Percentiles rank a stretch among this genome's conserved stretches.
Conservation (phyloP, 2,329 filamentous ascomycete species). For the Coniochaeta ligniaria region DNA sequence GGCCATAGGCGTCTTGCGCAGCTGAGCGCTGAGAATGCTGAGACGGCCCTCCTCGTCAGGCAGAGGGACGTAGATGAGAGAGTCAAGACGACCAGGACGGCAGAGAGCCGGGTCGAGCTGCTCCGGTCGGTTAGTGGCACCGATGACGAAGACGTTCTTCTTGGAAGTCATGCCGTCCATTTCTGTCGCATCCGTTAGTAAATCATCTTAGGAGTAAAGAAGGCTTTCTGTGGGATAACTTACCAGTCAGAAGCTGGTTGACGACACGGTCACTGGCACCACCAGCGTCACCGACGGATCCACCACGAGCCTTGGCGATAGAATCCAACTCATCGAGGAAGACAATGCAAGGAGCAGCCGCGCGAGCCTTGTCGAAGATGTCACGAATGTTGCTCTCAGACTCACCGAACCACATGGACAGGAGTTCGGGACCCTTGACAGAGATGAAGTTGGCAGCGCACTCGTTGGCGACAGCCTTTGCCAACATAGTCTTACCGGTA, state of each 20-base stretch:
- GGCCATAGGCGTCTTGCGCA: slow-evolving; percentile 94
- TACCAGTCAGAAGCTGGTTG: slow-evolving; percentile 96
- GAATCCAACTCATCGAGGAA: slow-evolving; percentile 99
- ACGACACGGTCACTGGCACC: slow-evolving; percentile 99
- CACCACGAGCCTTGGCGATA: slow-evolving; percentile 98
- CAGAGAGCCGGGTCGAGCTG: slow-evolving; percentile 97
- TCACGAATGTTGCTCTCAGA: slow-evolving; percentile 99
- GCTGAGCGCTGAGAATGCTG: slow-evolving; percentile 87
- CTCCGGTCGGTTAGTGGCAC: slow-evolving; percentile 96
- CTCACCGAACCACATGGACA: slow-evolving; percentile 99
- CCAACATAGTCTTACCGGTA: slow-evolving; percentile 99
- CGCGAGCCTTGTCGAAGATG: slow-evolving; percentile 99
- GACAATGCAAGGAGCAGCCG: slow-evolving; percentile 94
- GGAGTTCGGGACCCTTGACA: slow-evolving; percentile 93
- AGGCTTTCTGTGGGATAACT: slow-evolving; percentile 27
- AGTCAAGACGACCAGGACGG: slow-evolving; percentile 97
- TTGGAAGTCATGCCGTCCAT: slow-evolving; percentile 99
- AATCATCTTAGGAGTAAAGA: neutral
- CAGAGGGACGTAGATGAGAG: slow-evolving; percentile 94
- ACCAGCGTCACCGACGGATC: slow-evolving; percentile 89
- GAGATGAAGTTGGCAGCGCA: slow-evolving; percentile 99
- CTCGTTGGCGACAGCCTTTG: slow-evolving; percentile 98
- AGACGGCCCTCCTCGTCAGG: slow-evolving; percentile 87
- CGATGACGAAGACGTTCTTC: slow-evolving; percentile 99
- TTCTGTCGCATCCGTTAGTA: slow-evolving; percentile 40